These are phyloP conservation scores for Fragosphaeria purpurea DNA, from an alignment of 2,329 filamentous ascomycete genomes.

Conservation along the genomic window DNA sequence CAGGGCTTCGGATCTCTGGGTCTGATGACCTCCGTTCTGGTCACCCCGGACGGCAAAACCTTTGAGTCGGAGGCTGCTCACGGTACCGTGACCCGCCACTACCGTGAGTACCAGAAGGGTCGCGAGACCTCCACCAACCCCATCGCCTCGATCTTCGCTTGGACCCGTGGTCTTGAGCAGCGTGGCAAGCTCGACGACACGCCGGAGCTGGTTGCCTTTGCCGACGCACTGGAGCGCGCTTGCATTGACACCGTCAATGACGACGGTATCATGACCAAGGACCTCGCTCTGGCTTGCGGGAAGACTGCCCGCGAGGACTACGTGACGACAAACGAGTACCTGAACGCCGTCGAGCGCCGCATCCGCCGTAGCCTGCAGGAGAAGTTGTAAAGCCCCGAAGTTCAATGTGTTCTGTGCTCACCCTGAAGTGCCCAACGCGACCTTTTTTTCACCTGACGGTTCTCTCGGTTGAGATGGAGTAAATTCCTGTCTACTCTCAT, in stretches of 20 bases:
- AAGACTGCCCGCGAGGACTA: conserved; percentile 76
- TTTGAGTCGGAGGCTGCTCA: conserved; percentile 97
- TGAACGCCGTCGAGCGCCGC: conserved; percentile 83
- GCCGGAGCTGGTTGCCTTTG: conserved; percentile 85
- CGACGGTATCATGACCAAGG: conserved; percentile 98
- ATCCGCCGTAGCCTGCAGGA: conserved; percentile 71
- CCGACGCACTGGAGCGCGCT: conserved; percentile 82
- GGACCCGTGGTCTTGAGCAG: conserved; percentile 90
- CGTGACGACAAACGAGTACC: conserved; percentile 86
- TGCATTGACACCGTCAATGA: conserved; percentile 90
- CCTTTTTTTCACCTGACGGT: too few species aligned
- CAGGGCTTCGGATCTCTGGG: conserved; percentile 97
- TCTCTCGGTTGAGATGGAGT: too few species aligned
- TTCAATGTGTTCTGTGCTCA: too few species aligned
- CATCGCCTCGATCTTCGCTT: conserved; percentile 97
- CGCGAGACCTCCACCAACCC: conserved; percentile 96
- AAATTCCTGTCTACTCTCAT: too few species aligned
- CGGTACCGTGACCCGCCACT: conserved; percentile 96
- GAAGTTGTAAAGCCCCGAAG: conserved; percentile 48
- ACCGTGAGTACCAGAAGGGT: conserved; percentile 97
- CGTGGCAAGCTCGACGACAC: conserved; percentile 86
- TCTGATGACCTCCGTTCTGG: conserved; percentile 95
- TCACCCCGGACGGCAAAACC: conserved; percentile 92
- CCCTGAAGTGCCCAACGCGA: too few species aligned
- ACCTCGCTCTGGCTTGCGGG: conserved; percentile 88